These are phyloP conservation scores for Rhodotorula babjevae DNA, from an alignment of 768 basidiomycete genomes.

Conservation along the genomic window DNA sequence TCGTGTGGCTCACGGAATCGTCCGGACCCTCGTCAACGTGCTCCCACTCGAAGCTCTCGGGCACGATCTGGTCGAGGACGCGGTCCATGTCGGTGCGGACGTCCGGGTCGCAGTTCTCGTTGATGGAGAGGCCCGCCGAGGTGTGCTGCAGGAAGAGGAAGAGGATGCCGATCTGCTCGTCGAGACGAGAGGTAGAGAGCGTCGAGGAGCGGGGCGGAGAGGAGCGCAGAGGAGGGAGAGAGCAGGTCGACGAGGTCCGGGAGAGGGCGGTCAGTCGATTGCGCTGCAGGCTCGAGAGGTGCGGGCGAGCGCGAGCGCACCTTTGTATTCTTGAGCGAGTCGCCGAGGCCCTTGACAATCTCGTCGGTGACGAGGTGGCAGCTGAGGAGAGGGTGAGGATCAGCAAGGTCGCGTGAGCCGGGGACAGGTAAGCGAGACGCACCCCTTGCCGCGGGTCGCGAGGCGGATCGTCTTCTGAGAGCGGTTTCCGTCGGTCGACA, in stretches of 20 bases:
- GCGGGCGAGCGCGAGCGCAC: conserved; percentile 46
- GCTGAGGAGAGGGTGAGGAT: conserved; percentile 6
- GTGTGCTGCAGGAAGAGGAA: conserved; percentile 85
- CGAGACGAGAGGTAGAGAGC: not conserved
- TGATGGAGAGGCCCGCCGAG: conserved; percentile 71
- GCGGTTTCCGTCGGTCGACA: conserved; percentile 1
- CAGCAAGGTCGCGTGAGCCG: not conserved
- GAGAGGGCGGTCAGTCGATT: no score
- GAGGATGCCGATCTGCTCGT: conserved; percentile 69
- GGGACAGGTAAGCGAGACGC: not conserved
- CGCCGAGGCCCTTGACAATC: conserved; percentile 61
- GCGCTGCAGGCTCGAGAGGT: no score
- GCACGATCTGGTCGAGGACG: conserved; percentile 83
- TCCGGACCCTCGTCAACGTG: conserved; percentile 57
- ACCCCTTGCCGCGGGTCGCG: conserved; percentile 20
- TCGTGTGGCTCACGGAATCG: conserved; percentile 78
- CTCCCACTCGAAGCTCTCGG: conserved; percentile 53
- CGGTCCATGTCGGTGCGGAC: conserved; percentile 76
- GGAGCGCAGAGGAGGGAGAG: no score
- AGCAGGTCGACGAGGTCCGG: no score
- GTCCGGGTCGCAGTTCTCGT: conserved; percentile 61
- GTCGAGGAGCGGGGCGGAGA: not conserved
- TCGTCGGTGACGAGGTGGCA: conserved; percentile 82
- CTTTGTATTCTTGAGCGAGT: conserved; percentile 65
- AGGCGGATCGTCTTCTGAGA: conserved; percentile 27